phyloP scores from a whole-genome alignment of 169 alveolate species.

The Plasmodium chabaudi region DNA sequence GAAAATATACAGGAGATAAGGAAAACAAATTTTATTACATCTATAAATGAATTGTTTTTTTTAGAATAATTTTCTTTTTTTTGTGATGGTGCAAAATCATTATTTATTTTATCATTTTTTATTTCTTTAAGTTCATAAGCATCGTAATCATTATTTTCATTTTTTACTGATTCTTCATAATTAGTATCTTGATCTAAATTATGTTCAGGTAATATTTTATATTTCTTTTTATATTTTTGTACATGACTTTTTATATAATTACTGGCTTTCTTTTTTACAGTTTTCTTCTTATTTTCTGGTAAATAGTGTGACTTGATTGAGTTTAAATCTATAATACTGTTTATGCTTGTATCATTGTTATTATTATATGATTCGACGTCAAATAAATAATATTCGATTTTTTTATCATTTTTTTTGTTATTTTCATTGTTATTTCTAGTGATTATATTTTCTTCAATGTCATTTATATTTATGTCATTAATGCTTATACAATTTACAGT shows the following conservation, averaged over 20 bases:
- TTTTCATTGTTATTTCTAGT: conserved; percentile 9
- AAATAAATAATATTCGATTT: conserved; percentile 53
- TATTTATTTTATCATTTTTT: conserved; percentile 42
- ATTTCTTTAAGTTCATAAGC: conserved; percentile 44
- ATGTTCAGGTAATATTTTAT: conserved; percentile 65
- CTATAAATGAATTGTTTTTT: conserved; percentile 32
- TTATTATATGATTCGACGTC: conserved; percentile 47
- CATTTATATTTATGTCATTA: conserved; percentile 64
- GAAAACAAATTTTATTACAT: conserved; percentile 45
- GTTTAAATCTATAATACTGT: conserved; percentile 50
- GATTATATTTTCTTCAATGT: conserved; percentile 55
- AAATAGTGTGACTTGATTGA: conserved; percentile 49
- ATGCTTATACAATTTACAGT: conserved; percentile 49
- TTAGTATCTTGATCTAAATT: conserved; percentile 62
- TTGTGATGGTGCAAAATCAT: conserved; percentile 22
- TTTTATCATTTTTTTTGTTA: conserved; percentile 21
- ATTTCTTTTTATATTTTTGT: conserved; percentile 49
- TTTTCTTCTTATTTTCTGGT: conserved; percentile 52
- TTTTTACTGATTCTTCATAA: conserved; percentile 63
- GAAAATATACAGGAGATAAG: conserved; percentile 39
- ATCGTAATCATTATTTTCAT: conserved; percentile 27
- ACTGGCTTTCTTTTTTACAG: conserved; percentile 33
- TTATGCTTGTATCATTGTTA: conserved; percentile 9
- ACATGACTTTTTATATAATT: conserved; percentile 43
- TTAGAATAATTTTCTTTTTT: conserved; percentile 9